Conservation (phyloP, 805 yeast genomes). For the Starmera quercuum region DNA sequence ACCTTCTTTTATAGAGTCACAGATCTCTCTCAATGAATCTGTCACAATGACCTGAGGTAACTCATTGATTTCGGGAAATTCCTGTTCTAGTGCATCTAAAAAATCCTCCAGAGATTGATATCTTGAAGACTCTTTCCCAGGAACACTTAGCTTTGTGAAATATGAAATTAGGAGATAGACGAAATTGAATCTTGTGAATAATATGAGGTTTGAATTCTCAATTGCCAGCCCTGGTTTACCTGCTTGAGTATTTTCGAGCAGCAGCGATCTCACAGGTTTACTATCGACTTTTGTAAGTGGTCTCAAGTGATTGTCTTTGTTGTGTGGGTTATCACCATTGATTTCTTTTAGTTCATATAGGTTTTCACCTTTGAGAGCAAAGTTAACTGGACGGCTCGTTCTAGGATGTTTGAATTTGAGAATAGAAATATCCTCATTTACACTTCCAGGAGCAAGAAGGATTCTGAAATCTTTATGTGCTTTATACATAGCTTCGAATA, state of each 20-base stretch:
- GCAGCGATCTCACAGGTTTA: slow-evolving; percentile 34
- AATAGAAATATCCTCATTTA: slow-evolving; percentile 1
- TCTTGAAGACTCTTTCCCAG: slow-evolving; percentile 22
- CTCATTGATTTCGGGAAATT: slow-evolving; percentile 5
- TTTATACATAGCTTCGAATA: too few relatives aligned
- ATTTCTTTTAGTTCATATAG: slow-evolving; percentile 34
- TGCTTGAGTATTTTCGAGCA: slow-evolving; percentile 18
- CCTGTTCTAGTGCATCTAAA: slow-evolving; percentile 25
- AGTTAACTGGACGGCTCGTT: slow-evolving; percentile 5
- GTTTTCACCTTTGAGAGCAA: slow-evolving; percentile 8
- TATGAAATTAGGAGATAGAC: slow-evolving; percentile 31
- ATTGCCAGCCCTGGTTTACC: slow-evolving; percentile 18
- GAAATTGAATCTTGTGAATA: slow-evolving; percentile 33
- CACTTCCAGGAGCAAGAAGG: slow-evolving; percentile 7
- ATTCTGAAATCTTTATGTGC: slow-evolving; percentile 5
- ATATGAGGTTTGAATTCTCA: slow-evolving; percentile 32
- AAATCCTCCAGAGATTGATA: slow-evolving; percentile 35
- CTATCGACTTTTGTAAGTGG: slow-evolving; percentile 19
- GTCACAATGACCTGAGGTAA: slow-evolving; percentile 9
- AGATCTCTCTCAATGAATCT: slow-evolving; percentile 22
- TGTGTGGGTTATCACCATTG: slow-evolving; percentile 29
- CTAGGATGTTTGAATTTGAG: slow-evolving; percentile 15
- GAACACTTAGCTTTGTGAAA: slow-evolving; percentile 21
- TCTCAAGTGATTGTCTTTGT: slow-evolving; percentile 19
- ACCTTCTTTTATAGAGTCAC: slow-evolving; percentile 34